Percentiles rank a stretch among this genome's conserved stretches.
phyloP scores from a whole-genome alignment of 2,329 filamentous ascomycete genomes.

The Xylaria sp. region DNA sequence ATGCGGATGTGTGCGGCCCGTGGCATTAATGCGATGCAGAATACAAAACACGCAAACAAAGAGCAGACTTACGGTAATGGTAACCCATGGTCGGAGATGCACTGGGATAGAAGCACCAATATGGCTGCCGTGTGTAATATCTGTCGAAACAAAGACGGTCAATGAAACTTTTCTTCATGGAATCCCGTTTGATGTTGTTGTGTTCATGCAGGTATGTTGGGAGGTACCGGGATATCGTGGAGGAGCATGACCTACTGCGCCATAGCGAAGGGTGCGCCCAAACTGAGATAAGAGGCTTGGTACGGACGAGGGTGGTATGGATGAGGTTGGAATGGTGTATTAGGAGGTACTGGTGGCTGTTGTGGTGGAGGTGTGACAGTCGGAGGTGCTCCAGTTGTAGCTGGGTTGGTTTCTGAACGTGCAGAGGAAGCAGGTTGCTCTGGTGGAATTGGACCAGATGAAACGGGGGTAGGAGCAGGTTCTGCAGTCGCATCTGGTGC shows the following conservation, averaged over 20 bases:
- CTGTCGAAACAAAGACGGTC: constrained; percentile 3
- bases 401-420: not conserved
- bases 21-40: not conserved
- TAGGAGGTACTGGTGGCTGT: not conserved
- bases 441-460: not conserved
- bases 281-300: not conserved
- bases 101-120: constrained; percentile 21
- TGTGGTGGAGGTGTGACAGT: not conserved
- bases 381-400: not conserved
- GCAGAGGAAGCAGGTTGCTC: constrained; percentile 4
- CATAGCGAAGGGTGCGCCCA: not conserved
- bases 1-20: not conserved
- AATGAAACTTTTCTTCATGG: not conserved
- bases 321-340: constrained; percentile 1
- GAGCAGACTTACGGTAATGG: constrained; percentile 17
- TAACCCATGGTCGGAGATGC: not conserved
- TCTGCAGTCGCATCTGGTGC: not conserved
- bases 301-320: not conserved
- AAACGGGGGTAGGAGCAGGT: not conserved
- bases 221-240: not conserved
- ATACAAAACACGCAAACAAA: not conserved
- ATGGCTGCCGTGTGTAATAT: not conserved
- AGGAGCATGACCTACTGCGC: constrained; percentile 23
- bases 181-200: not conserved
- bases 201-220: not conserved